Conservation (phyloP, 1,284 basidiomycete species). For the Melampsora americana region DNA sequence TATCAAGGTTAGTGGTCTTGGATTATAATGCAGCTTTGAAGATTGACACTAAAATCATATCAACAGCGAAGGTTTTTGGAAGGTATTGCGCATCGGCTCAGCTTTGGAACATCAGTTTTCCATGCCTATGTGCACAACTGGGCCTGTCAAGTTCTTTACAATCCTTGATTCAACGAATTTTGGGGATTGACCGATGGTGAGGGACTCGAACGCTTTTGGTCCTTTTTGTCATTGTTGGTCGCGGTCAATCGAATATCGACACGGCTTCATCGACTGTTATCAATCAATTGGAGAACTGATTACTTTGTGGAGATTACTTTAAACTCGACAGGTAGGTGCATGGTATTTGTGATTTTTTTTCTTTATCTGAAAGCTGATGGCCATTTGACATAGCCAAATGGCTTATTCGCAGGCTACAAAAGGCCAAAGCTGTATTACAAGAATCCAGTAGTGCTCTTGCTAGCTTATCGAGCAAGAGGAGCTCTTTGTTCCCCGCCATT, state of each 20-base stretch:
- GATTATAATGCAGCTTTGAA: not conserved
- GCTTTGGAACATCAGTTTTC: constrained; percentile 19
- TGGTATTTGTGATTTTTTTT: not conserved
- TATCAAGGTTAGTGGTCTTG: not conserved
- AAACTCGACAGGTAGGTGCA: not conserved
- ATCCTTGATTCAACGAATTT: constrained; percentile 6
- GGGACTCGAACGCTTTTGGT: not conserved
- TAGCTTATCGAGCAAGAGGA: not conserved
- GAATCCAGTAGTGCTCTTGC: not conserved
- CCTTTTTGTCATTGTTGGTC: not conserved
- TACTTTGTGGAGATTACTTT: not conserved
- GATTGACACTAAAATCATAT: not conserved
- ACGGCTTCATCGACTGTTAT: not conserved
- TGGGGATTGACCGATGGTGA: constrained; percentile 12
- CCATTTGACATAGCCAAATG: not conserved
- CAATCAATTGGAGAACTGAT: not conserved
- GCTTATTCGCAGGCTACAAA: not conserved
- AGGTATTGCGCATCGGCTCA: not conserved
- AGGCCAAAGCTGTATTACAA: not conserved
- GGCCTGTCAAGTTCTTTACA: constrained; percentile 5
- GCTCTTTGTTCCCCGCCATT: not conserved
- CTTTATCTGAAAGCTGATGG: not conserved
- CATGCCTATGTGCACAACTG: constrained; percentile 18
- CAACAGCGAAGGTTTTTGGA: not conserved
- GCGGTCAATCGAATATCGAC: not conserved